A percentile compares a stretch with the other conserved stretches of the same genome.
Conservation (phyloP, 345 rosid genomes). For the Populus tremula region DNA sequence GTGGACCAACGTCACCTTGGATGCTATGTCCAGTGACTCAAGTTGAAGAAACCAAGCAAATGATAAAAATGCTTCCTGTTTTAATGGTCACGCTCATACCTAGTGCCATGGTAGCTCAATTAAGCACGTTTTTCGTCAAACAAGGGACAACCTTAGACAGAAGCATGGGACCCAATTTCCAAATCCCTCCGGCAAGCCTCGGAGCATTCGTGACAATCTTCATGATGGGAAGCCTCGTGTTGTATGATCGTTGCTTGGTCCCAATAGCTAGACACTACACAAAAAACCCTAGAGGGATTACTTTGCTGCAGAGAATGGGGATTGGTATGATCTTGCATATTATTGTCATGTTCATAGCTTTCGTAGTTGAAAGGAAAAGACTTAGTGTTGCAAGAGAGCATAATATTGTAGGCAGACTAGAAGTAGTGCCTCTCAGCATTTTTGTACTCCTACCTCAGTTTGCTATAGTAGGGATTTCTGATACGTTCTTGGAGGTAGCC, state of each 20-base stretch:
- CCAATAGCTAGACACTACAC: slow-evolving; percentile 42
- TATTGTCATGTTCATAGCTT: slow-evolving; percentile 50
- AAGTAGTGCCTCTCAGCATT: slow-evolving; percentile 53
- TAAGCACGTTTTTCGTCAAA: slow-evolving; percentile 60
- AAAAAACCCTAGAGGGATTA: slow-evolving; percentile 66
- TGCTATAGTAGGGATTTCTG: slow-evolving; percentile 71
- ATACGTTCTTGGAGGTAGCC: slow-evolving; percentile 64
- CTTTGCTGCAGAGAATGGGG: slow-evolving; percentile 77
- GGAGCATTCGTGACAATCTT: slow-evolving; percentile 62
- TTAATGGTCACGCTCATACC: slow-evolving; percentile 45
- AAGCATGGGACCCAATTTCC: slow-evolving; percentile 49
- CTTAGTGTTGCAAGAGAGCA: slow-evolving; percentile 45
- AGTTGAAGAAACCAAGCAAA: slow-evolving; percentile 69
- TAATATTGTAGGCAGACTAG: slow-evolving; percentile 18
- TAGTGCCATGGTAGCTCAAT: slow-evolving; percentile 46
- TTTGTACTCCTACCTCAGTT: slow-evolving; percentile 69
- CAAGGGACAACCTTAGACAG: slow-evolving; percentile 64
- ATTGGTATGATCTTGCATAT: slow-evolving; percentile 53
- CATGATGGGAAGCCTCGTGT: slow-evolving; percentile 51
- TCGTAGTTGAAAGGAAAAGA: slow-evolving; percentile 55
- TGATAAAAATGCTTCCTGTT: slow-evolving; percentile 62
- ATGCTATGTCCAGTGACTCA: slow-evolving; percentile 55
- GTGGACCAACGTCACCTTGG: slow-evolving; percentile 42
- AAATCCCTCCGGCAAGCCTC: slow-evolving; percentile 73
- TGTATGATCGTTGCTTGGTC: slow-evolving; percentile 56